Evolutionary conservation across 202 grass and related monocot genomes (phyloP), one percentile per base, ranked within the genome.

Genomic region (Panicum hallii): DNA sequence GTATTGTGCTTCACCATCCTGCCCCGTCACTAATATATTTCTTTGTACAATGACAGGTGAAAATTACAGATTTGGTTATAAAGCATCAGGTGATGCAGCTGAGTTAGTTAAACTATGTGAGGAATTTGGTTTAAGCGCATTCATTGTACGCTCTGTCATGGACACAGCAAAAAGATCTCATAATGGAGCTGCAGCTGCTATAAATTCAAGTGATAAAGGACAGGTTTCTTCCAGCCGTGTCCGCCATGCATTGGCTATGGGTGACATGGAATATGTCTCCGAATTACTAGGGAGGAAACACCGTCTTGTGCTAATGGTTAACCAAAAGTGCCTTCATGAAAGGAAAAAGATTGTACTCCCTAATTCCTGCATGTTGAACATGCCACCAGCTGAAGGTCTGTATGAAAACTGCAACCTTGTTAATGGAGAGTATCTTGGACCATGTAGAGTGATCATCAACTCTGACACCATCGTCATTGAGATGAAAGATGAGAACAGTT

Each of bases 11-110:
- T 79, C 60, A 68, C 56, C 63, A 67, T 20, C 50, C 40, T 68
- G 61, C n/a, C n/a, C 45, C 32, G 41, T 79, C 45, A 62, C 60
- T 85, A 71, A 56, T 54, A 79, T 67, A 19, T 86, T 79, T 82
- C 11, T 70, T 55, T 89, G 40, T 80, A 73, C 63, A 53, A 67
- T 97, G 43, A 75, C 82, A 99, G 97, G 97, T 74, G 91, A 95
- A 78, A 99, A 99, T 78, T 99, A 99, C 55, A 89, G 97, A 89
- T 99, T 99, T 83, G 97, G 97, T 32, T 99, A 99, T 77, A 99
- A 91, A 89, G 93, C 97, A 79, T 92, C 97, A 26, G 93, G 97
- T 85, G 93, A 99, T 81, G 90, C 93, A 67, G 42, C 86, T 45
- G 90, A 99, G 60, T 84, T 99, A 78, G 90, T 90, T 63, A 96